Conservation (phyloP, 1,284 basidiomycete species). For the Tetrapyrgos nigripes region DNA sequence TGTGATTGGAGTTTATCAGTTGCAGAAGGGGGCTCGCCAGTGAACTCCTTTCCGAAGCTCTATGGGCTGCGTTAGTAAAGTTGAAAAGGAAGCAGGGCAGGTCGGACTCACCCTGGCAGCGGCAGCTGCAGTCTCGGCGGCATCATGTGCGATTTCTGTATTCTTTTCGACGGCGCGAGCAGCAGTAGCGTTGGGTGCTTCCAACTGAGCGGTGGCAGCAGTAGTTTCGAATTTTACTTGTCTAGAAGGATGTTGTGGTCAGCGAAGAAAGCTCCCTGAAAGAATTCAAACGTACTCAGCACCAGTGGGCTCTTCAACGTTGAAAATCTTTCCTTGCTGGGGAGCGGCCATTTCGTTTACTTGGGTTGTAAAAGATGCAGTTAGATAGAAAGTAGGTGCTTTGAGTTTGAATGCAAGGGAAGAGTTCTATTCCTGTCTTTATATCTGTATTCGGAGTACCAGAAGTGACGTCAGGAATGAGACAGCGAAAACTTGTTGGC, state of each 20-base stretch:
- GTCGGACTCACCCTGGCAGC: constrained; percentile 49
- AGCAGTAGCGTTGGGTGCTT: constrained; percentile 8
- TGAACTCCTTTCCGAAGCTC: constrained; percentile 51
- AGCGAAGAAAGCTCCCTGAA: neutral
- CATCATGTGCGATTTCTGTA: constrained; percentile 50
- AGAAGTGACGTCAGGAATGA: neutral
- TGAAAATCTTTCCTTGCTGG: constrained; percentile 17
- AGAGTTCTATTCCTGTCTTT: neutral
- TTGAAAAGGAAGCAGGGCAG: neutral
- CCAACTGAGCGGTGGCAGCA: constrained; percentile 16
- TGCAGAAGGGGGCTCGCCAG: constrained; percentile 46
- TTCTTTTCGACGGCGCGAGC: constrained; percentile 44
- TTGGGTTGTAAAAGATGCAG: neutral
- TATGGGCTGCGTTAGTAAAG: constrained; percentile 23
- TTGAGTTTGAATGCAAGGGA: neutral
- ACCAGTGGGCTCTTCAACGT: constrained; percentile 17
- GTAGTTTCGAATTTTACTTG: constrained; percentile 15
- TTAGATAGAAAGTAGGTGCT: neutral
- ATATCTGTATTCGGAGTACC: neutral
- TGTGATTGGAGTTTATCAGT: constrained; percentile 50
- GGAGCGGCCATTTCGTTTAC: neutral
- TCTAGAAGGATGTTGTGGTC: neutral
- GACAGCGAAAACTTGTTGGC: neutral
- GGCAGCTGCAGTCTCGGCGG: constrained; percentile 52
- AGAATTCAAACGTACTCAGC: constrained; percentile 14